These are phyloP conservation scores for Phytopythium chamaehyphon DNA, from an alignment of 352 stramenopile genomes.

Conservation along the genomic window DNA sequence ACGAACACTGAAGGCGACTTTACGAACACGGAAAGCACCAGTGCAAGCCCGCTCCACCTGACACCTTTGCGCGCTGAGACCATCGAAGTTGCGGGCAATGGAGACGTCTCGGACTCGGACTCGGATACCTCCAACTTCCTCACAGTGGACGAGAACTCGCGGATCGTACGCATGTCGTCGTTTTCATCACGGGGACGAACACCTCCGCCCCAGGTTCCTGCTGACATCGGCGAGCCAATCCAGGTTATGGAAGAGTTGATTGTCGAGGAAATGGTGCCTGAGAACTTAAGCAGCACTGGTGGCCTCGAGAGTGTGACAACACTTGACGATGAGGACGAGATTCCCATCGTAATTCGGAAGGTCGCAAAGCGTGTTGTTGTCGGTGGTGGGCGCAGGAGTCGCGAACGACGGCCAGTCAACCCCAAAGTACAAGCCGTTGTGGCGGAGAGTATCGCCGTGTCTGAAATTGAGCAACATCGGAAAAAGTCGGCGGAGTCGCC, in stretches of 20 bases:
- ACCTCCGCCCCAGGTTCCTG: slow-evolving; percentile 16
- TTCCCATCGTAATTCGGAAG: slow-evolving; percentile 48
- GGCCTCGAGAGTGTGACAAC: slow-evolving; percentile 10
- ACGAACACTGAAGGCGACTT: too few relatives aligned
- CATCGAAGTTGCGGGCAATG: slow-evolving; percentile 15
- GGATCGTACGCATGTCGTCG: slow-evolving; percentile 30
- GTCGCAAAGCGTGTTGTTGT: slow-evolving; percentile 39
- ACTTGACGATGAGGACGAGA: slow-evolving; percentile 20
- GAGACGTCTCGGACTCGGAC: slow-evolving; percentile 26
- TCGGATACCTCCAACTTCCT: slow-evolving; percentile 27
- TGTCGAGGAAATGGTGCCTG: slow-evolving; percentile 48
- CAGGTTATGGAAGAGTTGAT: slow-evolving; percentile 34
- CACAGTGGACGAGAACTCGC: slow-evolving; percentile 41
- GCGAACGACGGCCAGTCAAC: slow-evolving; percentile 17
- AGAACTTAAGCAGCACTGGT: slow-evolving; percentile 16
- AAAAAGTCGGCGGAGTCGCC: neutral
- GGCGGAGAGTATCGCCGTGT: slow-evolving; percentile 25
- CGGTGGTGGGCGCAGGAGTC: slow-evolving; percentile 30
- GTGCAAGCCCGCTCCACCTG: neutral
- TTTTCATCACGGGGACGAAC: slow-evolving; percentile 10
- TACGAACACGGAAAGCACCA: slow-evolving; percentile 6
- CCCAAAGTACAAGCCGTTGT: slow-evolving; percentile 26
- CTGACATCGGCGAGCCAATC: neutral
- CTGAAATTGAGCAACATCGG: slow-evolving; percentile 3
- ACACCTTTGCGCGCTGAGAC: slow-evolving; percentile 2